Conservation (phyloP, 495 filamentous ascomycete genomes). For the Pyronema omphalodes region DNA sequence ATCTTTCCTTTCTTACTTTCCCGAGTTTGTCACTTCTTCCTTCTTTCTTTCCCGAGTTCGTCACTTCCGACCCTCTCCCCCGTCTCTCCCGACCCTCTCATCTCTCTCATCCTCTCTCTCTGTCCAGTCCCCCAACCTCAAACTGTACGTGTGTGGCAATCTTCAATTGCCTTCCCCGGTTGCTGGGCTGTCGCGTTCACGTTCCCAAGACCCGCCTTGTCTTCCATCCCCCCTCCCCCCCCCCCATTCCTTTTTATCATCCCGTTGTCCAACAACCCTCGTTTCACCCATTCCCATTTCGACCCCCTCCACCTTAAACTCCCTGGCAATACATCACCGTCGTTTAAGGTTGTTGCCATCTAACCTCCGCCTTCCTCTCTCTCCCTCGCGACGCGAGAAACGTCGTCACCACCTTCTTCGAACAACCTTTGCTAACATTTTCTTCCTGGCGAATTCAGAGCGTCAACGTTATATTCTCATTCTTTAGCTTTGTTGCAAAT, state of each 20-base stretch:
- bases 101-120: too few relatives aligned
- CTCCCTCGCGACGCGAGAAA: neutral
- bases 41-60: neutral
- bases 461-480: neutral
- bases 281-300: constrained; percentile 1
- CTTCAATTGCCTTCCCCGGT: neutral
- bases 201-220: neutral
- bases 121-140: too few relatives aligned
- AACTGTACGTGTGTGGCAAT: neutral
- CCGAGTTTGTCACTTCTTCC: neutral
- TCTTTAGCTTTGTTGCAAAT: too few relatives aligned
- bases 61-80: neutral
- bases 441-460: constrained; percentile 4
- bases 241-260: neutral
- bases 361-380: neutral
- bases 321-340: neutral
- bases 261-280: neutral
- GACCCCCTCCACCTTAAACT: too few relatives aligned
- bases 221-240: neutral
- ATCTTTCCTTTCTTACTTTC: neutral
- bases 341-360: constrained; percentile 1
- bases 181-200: neutral
- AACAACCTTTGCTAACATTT: neutral
- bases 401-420: neutral
- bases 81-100: too few relatives aligned